Evolutionary conservation across 495 filamentous ascomycete genomes (phyloP), one percentile per base, ranked within the genome.

Genomic region (Penicillium longicatenatum): DNA sequence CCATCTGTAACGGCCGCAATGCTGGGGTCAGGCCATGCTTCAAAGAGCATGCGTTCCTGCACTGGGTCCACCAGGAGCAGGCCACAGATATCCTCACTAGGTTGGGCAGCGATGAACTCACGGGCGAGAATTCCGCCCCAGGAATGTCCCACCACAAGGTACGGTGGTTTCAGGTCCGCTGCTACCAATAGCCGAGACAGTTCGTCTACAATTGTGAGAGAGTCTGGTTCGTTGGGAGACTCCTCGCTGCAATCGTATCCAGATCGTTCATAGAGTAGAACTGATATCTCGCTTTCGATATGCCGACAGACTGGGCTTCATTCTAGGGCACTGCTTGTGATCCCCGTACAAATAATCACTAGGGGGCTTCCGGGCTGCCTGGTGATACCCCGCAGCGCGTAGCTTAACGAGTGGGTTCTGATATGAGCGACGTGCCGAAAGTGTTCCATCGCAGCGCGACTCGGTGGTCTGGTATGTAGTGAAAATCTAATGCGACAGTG

Each of bases 321-420:
- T 56, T 56, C 54, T 20, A 56, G 17, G 3, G 54, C 54, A 21
- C 54, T 56, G 54, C 54, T 49, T 2, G 44, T 56, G 31, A 56
- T 50, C 14, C 54, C 54, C 16, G 54, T 49, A 3, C 50, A 9
- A 6, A 49, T 21, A 4, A 56, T 37, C 3, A 56, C 45, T 1
- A 56, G 33, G 4, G 54, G 54, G 29, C 29, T 26, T 2, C 54
- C 54, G 12, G 44, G 54, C 22, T 39, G 19, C 31, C 54, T 20
- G 2, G 30, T 8, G 7, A 42, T 50, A 7, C 54, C 54, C 16
- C 54, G 44, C 31, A 56, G 19, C n/a, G 54, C 54, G 30, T 56
- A 56, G 33, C 54, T 56, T 21, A 56, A 14, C 2, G 54, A 48
- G 31, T 56, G 54, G 30, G 54, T 56, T 56, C 54, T 45, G n/a